These are phyloP conservation scores for Cladobotryum protrusum DNA, from an alignment of 2,329 filamentous ascomycete genomes.

Conservation along the genomic window DNA sequence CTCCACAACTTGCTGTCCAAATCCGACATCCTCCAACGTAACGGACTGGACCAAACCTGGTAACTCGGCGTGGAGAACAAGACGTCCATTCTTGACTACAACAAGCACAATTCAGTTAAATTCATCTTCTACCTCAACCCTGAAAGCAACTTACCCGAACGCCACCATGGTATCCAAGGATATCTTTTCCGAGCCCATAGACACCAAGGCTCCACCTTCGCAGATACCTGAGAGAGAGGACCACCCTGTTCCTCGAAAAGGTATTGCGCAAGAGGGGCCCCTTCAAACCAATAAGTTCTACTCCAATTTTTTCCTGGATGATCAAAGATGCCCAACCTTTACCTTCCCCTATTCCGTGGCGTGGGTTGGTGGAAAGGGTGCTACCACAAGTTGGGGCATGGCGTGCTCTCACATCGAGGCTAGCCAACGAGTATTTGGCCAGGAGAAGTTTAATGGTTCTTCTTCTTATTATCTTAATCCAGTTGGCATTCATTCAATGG, in stretches of 20 bases:
- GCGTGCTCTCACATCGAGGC: constrained; percentile 67
- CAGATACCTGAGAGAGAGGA: constrained; percentile 43
- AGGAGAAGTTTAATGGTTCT: constrained; percentile 48
- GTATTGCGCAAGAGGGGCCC: constrained; percentile 42
- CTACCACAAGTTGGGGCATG: constrained; percentile 67
- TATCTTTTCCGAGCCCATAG: constrained; percentile 53
- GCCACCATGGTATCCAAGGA: constrained; percentile 30
- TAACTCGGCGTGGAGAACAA: neutral
- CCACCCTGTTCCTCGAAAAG: constrained; percentile 52
- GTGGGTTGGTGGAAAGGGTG: constrained; percentile 60
- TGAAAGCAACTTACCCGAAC: neutral
- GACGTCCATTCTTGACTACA: neutral
- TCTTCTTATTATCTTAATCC: constrained; percentile 73
- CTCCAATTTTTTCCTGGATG: constrained; percentile 71
- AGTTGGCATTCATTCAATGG: constrained; percentile 71
- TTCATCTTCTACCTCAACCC: neutral
- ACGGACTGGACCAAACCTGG: neutral
- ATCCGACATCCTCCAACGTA: neutral
- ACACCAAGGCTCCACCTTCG: constrained; percentile 43
- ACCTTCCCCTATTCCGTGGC: constrained; percentile 68
- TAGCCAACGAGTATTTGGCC: constrained; percentile 61
- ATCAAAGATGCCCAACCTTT: constrained; percentile 63
- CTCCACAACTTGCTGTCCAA: neutral
- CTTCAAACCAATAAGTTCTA: constrained; percentile 77
- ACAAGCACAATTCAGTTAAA: neutral